Percentiles rank a stretch among this genome's conserved stretches.
Evolutionary conservation across 768 basidiomycete genomes (phyloP).

Genomic region (Lactifluus echinatus): DNA sequence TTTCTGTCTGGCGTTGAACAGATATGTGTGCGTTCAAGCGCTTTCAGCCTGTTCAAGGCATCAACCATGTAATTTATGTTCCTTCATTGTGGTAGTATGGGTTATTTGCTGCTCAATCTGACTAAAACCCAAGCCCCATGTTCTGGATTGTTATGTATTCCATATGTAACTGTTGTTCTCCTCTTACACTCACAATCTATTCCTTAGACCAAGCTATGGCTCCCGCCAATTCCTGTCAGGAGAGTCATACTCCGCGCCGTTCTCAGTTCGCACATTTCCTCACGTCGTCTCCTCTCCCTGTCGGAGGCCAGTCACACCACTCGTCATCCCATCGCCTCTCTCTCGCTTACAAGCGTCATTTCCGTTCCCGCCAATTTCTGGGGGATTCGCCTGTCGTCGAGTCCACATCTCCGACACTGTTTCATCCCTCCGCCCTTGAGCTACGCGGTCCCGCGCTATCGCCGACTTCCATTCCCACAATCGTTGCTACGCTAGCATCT

Average conservation of each 20-base stretch:
- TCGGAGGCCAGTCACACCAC: neutral
- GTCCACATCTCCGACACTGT: neutral
- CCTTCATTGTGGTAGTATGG: neutral
- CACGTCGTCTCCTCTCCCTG: neutral
- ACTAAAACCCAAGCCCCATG: neutral
- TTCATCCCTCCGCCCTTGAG: neutral
- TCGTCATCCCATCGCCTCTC: neutral
- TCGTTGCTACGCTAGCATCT: neutral
- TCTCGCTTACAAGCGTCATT: slow-evolving; percentile 2
- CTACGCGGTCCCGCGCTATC: neutral
- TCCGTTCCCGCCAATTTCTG: slow-evolving; percentile 4
- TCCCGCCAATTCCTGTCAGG: slow-evolving; percentile 7
- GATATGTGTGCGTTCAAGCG: no score
- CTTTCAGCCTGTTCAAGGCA: no score
- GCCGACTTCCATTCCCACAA: neutral
- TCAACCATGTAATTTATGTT: neutral
- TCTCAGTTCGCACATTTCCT: neutral
- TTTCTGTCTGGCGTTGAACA: no score
- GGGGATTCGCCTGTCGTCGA: neutral
- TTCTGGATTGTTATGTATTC: neutral
- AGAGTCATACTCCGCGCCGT: neutral
- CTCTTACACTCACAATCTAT: slow-evolving; percentile 13
- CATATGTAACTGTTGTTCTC: neutral
- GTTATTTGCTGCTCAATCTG: neutral
- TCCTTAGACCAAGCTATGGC: slow-evolving; percentile 3